Conservation (phyloP, 2,329 filamentous ascomycete genomes). For the Botrytis galanthina region DNA sequence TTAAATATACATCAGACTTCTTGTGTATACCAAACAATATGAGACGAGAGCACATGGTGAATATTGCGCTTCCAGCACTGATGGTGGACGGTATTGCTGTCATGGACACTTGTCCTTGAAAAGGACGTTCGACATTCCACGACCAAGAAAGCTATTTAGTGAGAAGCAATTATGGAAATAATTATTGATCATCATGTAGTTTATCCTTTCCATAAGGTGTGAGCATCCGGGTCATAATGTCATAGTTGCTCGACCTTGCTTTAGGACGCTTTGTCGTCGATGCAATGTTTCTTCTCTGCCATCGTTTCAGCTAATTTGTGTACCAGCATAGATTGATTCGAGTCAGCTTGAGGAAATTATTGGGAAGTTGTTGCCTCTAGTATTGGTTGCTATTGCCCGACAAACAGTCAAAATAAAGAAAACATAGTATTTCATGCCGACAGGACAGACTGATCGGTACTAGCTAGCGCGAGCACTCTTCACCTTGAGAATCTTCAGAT, state of each 20-base stretch:
- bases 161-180: background rate
- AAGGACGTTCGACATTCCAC: background rate
- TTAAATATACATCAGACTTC: background rate
- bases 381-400: background rate
- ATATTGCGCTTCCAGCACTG: background rate
- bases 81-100: background rate
- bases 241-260: slow-evolving; percentile 5
- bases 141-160: background rate
- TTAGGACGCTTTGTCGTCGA: background rate
- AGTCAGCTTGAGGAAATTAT: no score
- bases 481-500: background rate
- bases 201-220: background rate
- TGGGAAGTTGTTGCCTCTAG: background rate
- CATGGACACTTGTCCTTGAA: background rate
- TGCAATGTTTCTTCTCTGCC: background rate
- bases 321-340: background rate
- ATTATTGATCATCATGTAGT: background rate
- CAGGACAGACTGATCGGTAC: background rate
- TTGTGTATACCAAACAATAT: background rate
- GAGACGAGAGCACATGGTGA: background rate
- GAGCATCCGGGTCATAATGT: slow-evolving; percentile 6
- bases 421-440: background rate
- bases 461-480: slow-evolving; percentile 5
- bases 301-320: background rate
- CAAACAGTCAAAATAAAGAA: background rate